Base-by-base conservation (phyloP, 108 stramenopile species). In the Skeletonema tropicum region DNA sequence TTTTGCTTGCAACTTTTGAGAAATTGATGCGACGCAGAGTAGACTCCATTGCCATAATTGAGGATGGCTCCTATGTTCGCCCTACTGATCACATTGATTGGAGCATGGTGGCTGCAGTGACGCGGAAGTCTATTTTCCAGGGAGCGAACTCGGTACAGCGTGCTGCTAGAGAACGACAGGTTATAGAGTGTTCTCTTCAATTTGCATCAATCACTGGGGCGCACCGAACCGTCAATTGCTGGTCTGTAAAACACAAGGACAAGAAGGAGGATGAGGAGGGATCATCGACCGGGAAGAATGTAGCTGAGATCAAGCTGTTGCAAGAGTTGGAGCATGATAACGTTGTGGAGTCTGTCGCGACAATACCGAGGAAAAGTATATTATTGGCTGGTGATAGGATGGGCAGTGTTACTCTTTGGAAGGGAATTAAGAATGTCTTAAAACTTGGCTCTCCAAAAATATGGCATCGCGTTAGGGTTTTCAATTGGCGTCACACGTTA, bases 361-460 rank as follows among this genome's bases (percentile, higher is more conserved):
- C 79, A 26, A 5, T 69, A 30, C 39, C 31, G 5, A 68, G 64
- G 3, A 69, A 80, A 57, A 61, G 66, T 4, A 63, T 80, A 15
- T 33, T 80, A 29, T 39, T 80, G 32, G 68, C 72, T 39, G 79
- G 79, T 63, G 79, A 73, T 69, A 57, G 79, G 31, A 80, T 73
- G 61, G 79, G 79, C 26, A 29, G 64, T 57, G 72, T 80, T 7
- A 68, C 19, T 60, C 61, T 73, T 13, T 80, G 79, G 79, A 13
- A 46, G 5, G 48, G 45, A 38, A 31, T 72, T 11, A 67, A 49
- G 60, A 73, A 64, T 33, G 57, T 49, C n/a, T 59, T 80, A 29
- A 45, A 73, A 45, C 66, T 59, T 17, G 68, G 68, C 19, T 60
- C 61, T 2, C 49, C 36, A 32, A 21, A 48, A 46, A 15, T 31